phyloP scores from a whole-genome alignment of 148 eudicot genomes.

The Heliosperma pusillum region DNA sequence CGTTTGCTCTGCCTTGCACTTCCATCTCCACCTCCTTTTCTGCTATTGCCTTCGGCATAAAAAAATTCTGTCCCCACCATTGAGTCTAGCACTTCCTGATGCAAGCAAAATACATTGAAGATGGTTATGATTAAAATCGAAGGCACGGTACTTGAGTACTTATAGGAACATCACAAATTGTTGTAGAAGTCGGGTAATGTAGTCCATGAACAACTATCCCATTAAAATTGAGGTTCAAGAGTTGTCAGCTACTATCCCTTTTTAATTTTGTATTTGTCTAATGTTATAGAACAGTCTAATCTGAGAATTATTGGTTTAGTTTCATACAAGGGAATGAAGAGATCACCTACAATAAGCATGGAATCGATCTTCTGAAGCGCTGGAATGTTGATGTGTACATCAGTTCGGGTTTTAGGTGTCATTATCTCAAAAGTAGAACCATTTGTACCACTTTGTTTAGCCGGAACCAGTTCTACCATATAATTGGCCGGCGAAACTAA shows the following conservation, averaged over 20 bases:
- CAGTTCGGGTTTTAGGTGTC: conserved; percentile 82
- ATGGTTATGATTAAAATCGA: background rate
- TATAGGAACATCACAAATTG: background rate
- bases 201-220: no score
- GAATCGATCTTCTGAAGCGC: conserved; percentile 84
- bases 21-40: conserved; percentile 58
- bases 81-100: conserved; percentile 80
- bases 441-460: conserved; percentile 60
- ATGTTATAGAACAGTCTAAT: no score
- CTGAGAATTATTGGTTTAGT: no score
- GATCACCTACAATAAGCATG: conserved; percentile 79
- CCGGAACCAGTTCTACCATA: conserved; percentile 97
- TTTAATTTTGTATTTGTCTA: no score
- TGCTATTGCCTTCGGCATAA: conserved; percentile 80
- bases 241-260: no score
- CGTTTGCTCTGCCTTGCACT: conserved; percentile 59
- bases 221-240: no score
- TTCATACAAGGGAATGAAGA: conserved; percentile 17
- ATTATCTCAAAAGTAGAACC: conserved; percentile 79
- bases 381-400: conserved; percentile 74
- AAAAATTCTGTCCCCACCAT: conserved; percentile 78
- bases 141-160: background rate
- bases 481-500: conserved; percentile 78
- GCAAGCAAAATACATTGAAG: conserved; percentile 6
- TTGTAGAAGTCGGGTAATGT: background rate